Conservation (phyloP, 2,329 filamentous ascomycete genomes). For the Colletotrichum brevisporum region DNA sequence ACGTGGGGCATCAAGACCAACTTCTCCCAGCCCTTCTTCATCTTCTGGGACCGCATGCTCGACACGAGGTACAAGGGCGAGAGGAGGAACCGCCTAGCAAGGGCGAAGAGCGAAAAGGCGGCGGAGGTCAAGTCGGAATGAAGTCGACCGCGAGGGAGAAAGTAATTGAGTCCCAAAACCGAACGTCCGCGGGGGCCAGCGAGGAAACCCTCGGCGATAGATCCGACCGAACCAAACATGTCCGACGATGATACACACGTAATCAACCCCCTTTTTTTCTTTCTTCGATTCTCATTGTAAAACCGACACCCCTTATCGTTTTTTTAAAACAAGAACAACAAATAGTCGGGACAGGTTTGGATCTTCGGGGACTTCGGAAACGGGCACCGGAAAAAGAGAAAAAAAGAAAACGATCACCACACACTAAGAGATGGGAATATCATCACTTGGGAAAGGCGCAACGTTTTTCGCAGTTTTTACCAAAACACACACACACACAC, state of each 20-base stretch:
- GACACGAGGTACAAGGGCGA: constrained; percentile 87
- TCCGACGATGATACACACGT: constrained; percentile 12
- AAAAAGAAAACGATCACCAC: background rate
- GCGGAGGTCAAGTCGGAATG: constrained; percentile 34
- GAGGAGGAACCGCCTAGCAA: constrained; percentile 46
- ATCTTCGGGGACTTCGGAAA: constrained; percentile 13
- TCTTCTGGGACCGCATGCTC: constrained; percentile 89
- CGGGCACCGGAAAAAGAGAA: background rate
- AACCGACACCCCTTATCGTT: constrained; percentile 4
- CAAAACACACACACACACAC: constrained; percentile 12
- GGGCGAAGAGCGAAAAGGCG: constrained; percentile 28
- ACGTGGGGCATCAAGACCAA: constrained; percentile 99
- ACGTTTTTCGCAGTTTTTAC: background rate
- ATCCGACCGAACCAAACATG: background rate
- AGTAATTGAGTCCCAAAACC: background rate
- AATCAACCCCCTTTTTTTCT: constrained; percentile 17
- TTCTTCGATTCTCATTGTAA: constrained; percentile 35
- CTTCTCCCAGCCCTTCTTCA: constrained; percentile 93
- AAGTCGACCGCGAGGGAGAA: background rate
- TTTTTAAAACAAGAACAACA: constrained; percentile 19
- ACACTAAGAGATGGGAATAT: constrained; percentile 1
- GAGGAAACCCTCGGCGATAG: constrained; percentile 16
- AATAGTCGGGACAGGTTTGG: constrained; percentile 30
- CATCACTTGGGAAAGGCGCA: constrained; percentile 1
- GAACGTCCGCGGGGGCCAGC: background rate